Conservation (phyloP, 2,329 filamentous ascomycete species). For the Fonsecaea pugnacius region DNA sequence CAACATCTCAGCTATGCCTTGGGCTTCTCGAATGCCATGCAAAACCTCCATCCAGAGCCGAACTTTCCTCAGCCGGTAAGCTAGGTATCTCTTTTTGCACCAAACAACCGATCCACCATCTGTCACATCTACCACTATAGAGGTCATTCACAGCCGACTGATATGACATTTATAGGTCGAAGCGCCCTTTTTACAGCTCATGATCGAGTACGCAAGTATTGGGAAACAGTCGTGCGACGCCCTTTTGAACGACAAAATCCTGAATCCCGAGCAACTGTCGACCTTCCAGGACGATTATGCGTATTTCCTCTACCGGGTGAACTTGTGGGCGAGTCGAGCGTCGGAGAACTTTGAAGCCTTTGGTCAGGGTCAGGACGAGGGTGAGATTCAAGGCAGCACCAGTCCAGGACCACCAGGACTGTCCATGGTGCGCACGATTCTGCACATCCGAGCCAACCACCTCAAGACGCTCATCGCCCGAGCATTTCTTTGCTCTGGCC, state of each 20-base stretch:
- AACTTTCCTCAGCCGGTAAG: conserved; percentile 20
- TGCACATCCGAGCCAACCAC: conserved; percentile 16
- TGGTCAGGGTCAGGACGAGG: neutral
- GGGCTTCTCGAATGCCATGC: conserved; percentile 19
- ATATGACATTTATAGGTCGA: conserved; percentile 9
- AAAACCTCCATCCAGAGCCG: conserved; percentile 13
- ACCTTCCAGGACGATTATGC: conserved; percentile 19
- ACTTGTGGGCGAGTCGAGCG: conserved; percentile 12
- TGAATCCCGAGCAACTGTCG: conserved; percentile 6
- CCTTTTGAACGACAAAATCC: conserved; percentile 17
- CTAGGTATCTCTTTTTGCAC: neutral
- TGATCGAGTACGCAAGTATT: conserved; percentile 24
- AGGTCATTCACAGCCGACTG: neutral
- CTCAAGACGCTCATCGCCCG: conserved; percentile 18
- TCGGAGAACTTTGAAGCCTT: neutral
- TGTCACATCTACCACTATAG: too few relatives aligned
- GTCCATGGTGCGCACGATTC: conserved; percentile 11
- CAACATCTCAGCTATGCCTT: conserved; percentile 24
- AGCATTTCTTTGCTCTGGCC: conserved; percentile 18
- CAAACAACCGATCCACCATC: too few relatives aligned
- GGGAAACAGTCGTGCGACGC: conserved; percentile 21
- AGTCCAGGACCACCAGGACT: neutral
- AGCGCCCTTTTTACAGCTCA: conserved; percentile 19
- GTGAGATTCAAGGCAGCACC: neutral
- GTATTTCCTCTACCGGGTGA: conserved; percentile 17